Evolutionary conservation across 371 early-diverging fungal species (phyloP), one percentile per base, ranked within the genome.

Genomic region (Mucor piriformis): DNA sequence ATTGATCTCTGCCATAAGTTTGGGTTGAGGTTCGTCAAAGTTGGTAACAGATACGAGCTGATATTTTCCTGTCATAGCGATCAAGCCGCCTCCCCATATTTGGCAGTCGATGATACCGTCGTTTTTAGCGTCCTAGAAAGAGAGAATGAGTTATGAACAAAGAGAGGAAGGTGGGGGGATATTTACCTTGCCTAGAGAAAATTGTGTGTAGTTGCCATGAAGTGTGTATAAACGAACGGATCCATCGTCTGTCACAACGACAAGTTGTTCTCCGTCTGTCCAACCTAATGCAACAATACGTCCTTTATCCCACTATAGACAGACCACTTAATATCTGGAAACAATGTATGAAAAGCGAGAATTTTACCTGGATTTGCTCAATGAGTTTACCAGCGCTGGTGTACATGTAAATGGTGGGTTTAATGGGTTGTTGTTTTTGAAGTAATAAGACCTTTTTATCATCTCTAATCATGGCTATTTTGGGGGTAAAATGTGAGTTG

Each of bases 201-300:
- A 94, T 51, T 88, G 88, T 0, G 85, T 84, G 56, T 81, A 84
- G 25, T 89, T 83, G 3, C 95, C 98, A 55, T 89, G 81, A 18
- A 96, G 74, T 48, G 87, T 86, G 60, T 93, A 93, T 57, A 95
- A 64, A 6, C 93, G 71, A 12, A 95, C 91, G n/a, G 72, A 79
- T n/a, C 96, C 97, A 69, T 92, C 90, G 50, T 92, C 93, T 53
- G 93, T 82, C 6, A 96, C 93, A 38, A 92, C 92, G 3, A 95
- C 85, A 6, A 98, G 82, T 50, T 92, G 84, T 57, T 96, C 97
- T 15, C 80, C 82, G 32, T 83, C 84, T 20, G 92, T 92, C 97
- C 97, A 98, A 34, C 93, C 92, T 77, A 98, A 84, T 3, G 84
- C 87, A 25, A 96, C 88, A 54, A 98, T 91, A 2, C 87, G 86